Base-by-base conservation (phyloP, 768 basidiomycete genomes). In the Holtermannia corniformis region DNA sequence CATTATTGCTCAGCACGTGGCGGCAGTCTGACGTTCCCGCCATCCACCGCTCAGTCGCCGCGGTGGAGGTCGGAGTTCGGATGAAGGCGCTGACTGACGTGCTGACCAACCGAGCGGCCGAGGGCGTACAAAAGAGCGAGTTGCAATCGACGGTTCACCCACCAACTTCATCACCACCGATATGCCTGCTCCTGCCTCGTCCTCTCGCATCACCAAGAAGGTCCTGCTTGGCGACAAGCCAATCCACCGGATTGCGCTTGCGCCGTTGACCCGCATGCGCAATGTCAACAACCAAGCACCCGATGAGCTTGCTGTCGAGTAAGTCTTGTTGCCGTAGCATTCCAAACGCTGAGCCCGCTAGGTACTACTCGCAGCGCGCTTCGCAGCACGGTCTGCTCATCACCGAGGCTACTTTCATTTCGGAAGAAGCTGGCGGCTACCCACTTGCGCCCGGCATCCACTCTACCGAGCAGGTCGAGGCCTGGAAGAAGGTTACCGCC, bases 381-480 rank as follows among this genome's bases (percentile, higher is more conserved):
- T 68, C 66, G 16, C 41, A 59, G 0, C 65, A 69, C 2, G 73
- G 73, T 24, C 45, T 74, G 24, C 16, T 73, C 13, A 73, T 73
- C 52, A 55, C 61, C 2, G 71, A 72, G 66, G 82, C 75, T 0
- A 80, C 81, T 1, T 71, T 77, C 48, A 78, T 85, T 45, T 75
- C 78, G 0, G 64, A 68, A 1, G 59, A 63, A 13, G 80, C 81
- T 0, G 80, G 78, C 2, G 82, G 81, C 1, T 74, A 70, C 41
- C 47, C 52, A 1, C 68, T 80, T 50, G 76, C 78, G 0, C 85
- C 84, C 1, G 85, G 84, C 0, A 79, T 85, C 50, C 85, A 78
- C 75, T 80, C 65, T n/a, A 65, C 77, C 2, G 80, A 77, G 21
- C 85, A 88, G 57, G 76, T 77, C 27, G 54, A 61, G 0, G 78